A percentile compares a stretch with the other conserved stretches of the same genome.
Conservation (phyloP, 2,329 filamentous ascomycete genomes). For the Exutisphaerella laricina region DNA sequence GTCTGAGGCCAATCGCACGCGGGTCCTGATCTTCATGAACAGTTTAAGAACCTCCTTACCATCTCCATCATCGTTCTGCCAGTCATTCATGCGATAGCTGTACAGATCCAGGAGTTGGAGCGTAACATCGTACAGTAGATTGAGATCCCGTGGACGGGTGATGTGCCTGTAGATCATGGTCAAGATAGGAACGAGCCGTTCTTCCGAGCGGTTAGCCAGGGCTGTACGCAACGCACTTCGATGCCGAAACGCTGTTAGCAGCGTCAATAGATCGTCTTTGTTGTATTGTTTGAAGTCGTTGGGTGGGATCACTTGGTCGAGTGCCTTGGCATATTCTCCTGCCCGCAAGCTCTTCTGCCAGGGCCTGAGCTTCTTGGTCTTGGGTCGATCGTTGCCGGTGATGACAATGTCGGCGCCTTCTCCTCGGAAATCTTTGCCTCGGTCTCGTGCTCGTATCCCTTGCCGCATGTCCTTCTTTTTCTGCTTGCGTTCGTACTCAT, state of each 20-base stretch:
- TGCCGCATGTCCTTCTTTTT: slow-evolving; percentile 57
- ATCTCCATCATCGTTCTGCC: slow-evolving; percentile 27
- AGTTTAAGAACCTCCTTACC: slow-evolving; percentile 47
- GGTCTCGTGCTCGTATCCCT: slow-evolving; percentile 54
- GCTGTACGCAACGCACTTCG: slow-evolving; percentile 78
- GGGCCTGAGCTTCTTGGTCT: slow-evolving; percentile 57
- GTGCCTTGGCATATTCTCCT: slow-evolving; percentile 67
- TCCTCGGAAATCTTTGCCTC: slow-evolving; percentile 73
- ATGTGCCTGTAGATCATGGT: slow-evolving; percentile 78
- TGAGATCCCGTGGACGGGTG: slow-evolving; percentile 73
- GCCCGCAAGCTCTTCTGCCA: slow-evolving; percentile 82
- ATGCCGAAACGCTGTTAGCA: slow-evolving; percentile 80
- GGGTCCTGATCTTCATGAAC: slow-evolving; percentile 60
- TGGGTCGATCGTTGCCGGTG: slow-evolving; percentile 62
- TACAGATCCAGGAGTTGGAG: slow-evolving; percentile 84
- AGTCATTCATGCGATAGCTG: slow-evolving; percentile 62
- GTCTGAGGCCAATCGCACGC: slow-evolving; percentile 73
- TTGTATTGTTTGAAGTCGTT: slow-evolving; percentile 18
- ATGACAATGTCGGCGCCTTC: slow-evolving; percentile 86
- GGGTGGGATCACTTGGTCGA: slow-evolving; percentile 66
- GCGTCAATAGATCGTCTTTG: slow-evolving; percentile 55
- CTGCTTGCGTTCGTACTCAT: slow-evolving; percentile 66
- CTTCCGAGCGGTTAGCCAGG: slow-evolving; percentile 73
- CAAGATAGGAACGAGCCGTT: slow-evolving; percentile 73
- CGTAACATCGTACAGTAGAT: slow-evolving; percentile 74